phyloP scores from a whole-genome alignment of 176 grass and related monocot species.

The Rhynchospora breviuscula region DNA sequence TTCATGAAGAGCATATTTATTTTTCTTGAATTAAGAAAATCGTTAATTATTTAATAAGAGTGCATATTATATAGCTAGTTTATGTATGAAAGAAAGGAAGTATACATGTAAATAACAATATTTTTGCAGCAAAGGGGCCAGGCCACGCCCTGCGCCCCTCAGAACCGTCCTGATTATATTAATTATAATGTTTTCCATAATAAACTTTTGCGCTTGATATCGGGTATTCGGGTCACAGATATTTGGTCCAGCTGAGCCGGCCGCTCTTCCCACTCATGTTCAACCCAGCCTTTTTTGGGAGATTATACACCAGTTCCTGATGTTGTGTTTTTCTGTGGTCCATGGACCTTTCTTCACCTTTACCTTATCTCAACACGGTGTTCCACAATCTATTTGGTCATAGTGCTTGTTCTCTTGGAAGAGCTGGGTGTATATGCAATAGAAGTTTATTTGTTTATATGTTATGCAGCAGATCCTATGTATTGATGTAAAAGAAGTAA shows the following conservation, averaged over 20 bases:
- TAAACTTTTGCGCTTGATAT: slow-evolving; percentile 43
- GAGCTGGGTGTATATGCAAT: neutral
- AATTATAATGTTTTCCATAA: too few relatives aligned
- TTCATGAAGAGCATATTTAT: too few relatives aligned
- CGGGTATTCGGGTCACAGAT: slow-evolving; percentile 72
- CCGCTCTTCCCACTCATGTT: slow-evolving; percentile 89
- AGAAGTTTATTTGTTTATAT: neutral
- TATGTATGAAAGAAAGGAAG: too few relatives aligned
- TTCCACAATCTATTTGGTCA: neutral
- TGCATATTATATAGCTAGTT: too few relatives aligned
- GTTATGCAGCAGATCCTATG: neutral
- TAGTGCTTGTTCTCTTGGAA: neutral
- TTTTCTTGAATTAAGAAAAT: too few relatives aligned
- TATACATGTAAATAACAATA: too few relatives aligned
- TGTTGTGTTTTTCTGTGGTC: slow-evolving; percentile 22
- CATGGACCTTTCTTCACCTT: slow-evolving; percentile 14
- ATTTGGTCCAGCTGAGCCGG: slow-evolving; percentile 86
- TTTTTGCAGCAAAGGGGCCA: too few relatives aligned
- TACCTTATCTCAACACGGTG: neutral
- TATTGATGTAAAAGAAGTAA: neutral
- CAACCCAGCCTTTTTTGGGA: slow-evolving; percentile 44
- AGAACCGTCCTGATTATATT: too few relatives aligned
- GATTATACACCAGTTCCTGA: slow-evolving; percentile 48
- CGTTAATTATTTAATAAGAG: too few relatives aligned
- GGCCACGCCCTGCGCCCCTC: too few relatives aligned